Evolutionary conservation across 78 protist genomes (phyloP), one percentile per base, ranked within the genome.

Genomic region (Chrysochromulina tobinii): DNA sequence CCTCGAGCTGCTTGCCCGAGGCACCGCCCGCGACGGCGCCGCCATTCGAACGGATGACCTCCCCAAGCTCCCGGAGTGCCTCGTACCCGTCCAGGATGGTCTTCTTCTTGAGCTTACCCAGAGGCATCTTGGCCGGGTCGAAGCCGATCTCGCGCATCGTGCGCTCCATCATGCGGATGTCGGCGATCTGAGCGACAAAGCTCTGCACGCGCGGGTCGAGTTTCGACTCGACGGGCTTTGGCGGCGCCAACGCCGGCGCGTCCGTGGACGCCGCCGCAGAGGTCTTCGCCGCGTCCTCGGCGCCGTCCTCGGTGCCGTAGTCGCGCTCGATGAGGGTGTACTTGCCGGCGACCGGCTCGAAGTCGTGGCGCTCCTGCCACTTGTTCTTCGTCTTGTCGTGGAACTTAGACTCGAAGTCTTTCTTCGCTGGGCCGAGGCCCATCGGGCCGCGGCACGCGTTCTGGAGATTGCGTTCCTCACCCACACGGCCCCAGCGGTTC

Each of bases 51-150:
- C 23, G 23, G 38, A 67, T 7, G 73, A 67, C n/a, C 38, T 8
- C 15, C 38, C 9, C 8, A 20, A 67, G 15, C 73, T 67, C 38
- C 38, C 25, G 38, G n/a, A 67, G 73, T 20, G 17, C 73, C n/a
- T 20, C n/a, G 73, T 67, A 67, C 73, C n/a, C 73, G n/a, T 12
- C 38, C 73, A 20, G 38, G 25, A 67, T 67, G 38, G 73, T 67
- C 73, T 8, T 20, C 73, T 21, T 21, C 73, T 67, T 67, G n/a
- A 67, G 73, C 73, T 67, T 67, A 17, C 97, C 97, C 17, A 96
- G 93, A 75, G 98, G 98, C 93, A 93, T 86, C 85, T 96, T 93
- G 67, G 94, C 57, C 77, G 91, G 61, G 89, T 96, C 96, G 59
- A 88, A 59, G 64, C 64, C 64, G 64, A 59, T 59, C 64, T 59